phyloP scores from a whole-genome alignment of 176 grass and related monocot species.

The Cocos nucifera region DNA sequence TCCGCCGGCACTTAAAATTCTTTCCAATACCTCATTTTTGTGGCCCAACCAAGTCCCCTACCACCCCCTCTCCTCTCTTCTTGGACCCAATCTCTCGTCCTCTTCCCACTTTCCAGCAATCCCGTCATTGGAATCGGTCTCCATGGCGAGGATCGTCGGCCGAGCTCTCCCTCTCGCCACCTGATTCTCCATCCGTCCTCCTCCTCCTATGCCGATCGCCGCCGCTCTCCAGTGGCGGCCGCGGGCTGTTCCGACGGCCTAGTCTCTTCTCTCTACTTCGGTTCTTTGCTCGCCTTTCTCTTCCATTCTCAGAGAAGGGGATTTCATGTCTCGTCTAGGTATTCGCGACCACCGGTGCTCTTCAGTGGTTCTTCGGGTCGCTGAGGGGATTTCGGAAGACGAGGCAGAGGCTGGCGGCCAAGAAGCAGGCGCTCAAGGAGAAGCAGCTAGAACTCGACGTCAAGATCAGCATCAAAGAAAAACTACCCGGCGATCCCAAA shows the following conservation, averaged over 20 bases:
- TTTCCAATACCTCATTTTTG: too few species aligned
- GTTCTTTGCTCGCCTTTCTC: slow-evolving; percentile 11
- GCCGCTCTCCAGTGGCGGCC: too few species aligned
- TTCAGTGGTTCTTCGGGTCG: slow-evolving; percentile 32
- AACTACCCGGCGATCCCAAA: slow-evolving; percentile 66
- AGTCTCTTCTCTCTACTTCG: slow-evolving; percentile 7
- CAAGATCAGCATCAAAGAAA: slow-evolving; percentile 47
- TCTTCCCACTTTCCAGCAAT: neutral
- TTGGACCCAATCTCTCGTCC: too few species aligned
- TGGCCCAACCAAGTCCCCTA: too few species aligned
- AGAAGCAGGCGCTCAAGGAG: slow-evolving; percentile 55
- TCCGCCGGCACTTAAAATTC: too few species aligned
- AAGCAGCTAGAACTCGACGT: slow-evolving; percentile 71
- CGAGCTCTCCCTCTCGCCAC: too few species aligned
- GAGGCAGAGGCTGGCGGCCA: slow-evolving; percentile 36
- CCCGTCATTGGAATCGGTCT: too few species aligned
- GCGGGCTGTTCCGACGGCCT: slow-evolving; percentile 7
- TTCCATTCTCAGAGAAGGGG: slow-evolving; percentile 9
- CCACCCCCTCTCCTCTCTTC: too few species aligned
- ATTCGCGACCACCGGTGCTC: slow-evolving; percentile 13
- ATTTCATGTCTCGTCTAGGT: slow-evolving; percentile 30
- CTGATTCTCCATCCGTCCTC: too few species aligned
- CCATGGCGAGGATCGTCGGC: slow-evolving; percentile 79
- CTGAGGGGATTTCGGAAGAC: slow-evolving; percentile 55
- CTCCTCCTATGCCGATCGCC: too few species aligned